These are phyloP conservation scores for Fusarium torulosum DNA, from an alignment of 2,329 filamentous ascomycete species.

Conservation along the genomic window DNA sequence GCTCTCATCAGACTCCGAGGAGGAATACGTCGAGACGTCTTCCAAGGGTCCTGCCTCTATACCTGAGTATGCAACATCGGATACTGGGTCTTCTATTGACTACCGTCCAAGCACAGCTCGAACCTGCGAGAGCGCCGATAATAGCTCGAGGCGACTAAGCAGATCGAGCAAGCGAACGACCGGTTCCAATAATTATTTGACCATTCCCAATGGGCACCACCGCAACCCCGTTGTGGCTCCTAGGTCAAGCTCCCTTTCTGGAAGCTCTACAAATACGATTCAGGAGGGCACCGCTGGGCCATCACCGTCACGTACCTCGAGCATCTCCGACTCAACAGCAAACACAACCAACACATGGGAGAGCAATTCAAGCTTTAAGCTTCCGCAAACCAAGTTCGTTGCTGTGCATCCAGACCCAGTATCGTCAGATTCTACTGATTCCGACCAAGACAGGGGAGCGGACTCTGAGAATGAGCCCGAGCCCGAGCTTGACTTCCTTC, in stretches of 20 bases:
- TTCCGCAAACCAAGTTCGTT: constrained; percentile 58
- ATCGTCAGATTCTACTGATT: constrained; percentile 43
- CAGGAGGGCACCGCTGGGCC: constrained; percentile 41
- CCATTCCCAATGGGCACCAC: constrained; percentile 52
- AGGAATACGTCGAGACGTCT: constrained; percentile 51
- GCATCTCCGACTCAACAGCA: constrained; percentile 56
- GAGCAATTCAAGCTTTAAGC: constrained; percentile 49
- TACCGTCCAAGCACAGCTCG: constrained; percentile 41
- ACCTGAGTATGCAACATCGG: constrained; percentile 45
- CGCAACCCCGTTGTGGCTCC: constrained; percentile 32
- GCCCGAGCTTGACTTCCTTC: constrained; percentile 31
- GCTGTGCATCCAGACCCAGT: constrained; percentile 53
- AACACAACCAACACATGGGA: constrained; percentile 53
- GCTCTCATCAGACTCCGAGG: constrained; percentile 69
- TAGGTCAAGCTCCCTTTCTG: constrained; percentile 45
- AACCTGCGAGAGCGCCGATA: constrained; percentile 45
- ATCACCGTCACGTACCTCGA: constrained; percentile 49
- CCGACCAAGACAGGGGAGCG: constrained; percentile 31
- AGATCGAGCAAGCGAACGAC: constrained; percentile 57
- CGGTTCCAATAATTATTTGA: constrained; percentile 58
- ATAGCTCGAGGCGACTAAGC: constrained; percentile 43
- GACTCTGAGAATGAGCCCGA: constrained; percentile 33
- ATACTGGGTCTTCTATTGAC: constrained; percentile 41
- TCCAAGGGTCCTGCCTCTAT: constrained; percentile 46
- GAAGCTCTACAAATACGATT: constrained; percentile 44